Conservation (phyloP, 805 yeast genomes). For the Candida coquimbonensis region DNA sequence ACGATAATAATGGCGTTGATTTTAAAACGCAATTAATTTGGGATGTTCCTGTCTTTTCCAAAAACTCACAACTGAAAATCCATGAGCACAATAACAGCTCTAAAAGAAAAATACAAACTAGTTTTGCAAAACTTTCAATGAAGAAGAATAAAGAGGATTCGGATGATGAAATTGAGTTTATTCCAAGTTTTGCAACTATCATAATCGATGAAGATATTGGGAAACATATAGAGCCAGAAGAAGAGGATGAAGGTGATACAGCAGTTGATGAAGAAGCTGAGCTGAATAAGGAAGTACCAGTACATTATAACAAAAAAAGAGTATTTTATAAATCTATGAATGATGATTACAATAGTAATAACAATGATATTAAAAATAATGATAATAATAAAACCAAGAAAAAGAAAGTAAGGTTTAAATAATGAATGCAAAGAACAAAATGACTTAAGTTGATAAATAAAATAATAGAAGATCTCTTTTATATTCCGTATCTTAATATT, state of each 20-base stretch:
- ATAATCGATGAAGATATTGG: too few species aligned
- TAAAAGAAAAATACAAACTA: neutral
- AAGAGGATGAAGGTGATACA: conserved; percentile 1
- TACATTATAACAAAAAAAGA: neutral
- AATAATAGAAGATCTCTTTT: neutral
- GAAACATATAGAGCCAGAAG: neutral
- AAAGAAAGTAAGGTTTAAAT: neutral
- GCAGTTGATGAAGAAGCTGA: neutral
- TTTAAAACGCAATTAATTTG: conserved; percentile 18
- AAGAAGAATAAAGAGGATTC: too few species aligned
- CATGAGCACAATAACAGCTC: neutral
- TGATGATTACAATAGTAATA: neutral
- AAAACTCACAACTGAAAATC: conserved; percentile 13
- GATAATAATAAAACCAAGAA: neutral
- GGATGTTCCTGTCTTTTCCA: conserved; percentile 29
- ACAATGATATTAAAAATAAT: neutral
- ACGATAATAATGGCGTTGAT: neutral
- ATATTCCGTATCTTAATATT: conserved; percentile 32
- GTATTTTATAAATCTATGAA: too few species aligned
- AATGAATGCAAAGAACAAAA: neutral
- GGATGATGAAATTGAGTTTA: too few species aligned
- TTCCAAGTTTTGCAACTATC: too few species aligned
- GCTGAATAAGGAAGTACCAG: neutral
- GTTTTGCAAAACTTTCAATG: neutral
- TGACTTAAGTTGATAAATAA: conserved; percentile 5